These are phyloP conservation scores for Mrakia frigida DNA, from an alignment of 768 basidiomycete genomes.

Conservation along the genomic window DNA sequence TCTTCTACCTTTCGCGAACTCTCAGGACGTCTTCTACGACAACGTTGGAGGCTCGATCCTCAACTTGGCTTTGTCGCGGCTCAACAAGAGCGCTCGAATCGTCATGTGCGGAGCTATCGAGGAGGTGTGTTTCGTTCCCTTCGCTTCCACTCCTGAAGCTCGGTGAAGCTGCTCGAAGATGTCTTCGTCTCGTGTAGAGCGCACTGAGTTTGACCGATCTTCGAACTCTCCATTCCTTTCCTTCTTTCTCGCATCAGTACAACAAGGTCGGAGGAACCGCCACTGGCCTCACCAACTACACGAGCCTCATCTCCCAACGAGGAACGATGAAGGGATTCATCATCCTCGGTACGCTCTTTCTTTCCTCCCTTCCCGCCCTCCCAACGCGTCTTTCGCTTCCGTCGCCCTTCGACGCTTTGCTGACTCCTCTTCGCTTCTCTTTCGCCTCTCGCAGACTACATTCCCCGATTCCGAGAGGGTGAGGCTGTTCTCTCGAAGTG, in stretches of 20 bases:
- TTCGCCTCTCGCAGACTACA: not conserved
- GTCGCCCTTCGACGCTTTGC: not conserved
- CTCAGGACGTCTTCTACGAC: slow-evolving; percentile 31
- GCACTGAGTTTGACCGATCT: not conserved
- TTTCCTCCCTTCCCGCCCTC: not conserved
- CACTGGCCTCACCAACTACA: slow-evolving; percentile 5
- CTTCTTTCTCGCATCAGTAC: not conserved
- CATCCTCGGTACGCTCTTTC: not conserved
- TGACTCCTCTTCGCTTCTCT: not conserved
- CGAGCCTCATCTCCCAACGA: slow-evolving; percentile 12
- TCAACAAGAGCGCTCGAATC: slow-evolving; percentile 14
- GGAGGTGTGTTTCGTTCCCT: not conserved
- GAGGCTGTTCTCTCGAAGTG: slow-evolving; percentile 8
- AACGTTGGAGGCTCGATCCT: slow-evolving; percentile 46
- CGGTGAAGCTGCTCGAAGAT: too few species aligned
- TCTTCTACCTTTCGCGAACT: not conserved
- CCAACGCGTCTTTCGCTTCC: not conserved
- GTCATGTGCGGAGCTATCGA: slow-evolving; percentile 27
- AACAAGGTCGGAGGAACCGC: not conserved
- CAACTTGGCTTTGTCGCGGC: not conserved
- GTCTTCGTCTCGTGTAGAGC: too few species aligned
- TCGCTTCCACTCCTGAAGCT: not conserved
- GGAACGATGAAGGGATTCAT: slow-evolving; percentile 19
- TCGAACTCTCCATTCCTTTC: not conserved
- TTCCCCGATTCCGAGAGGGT: not conserved